Percentiles rank a stretch among this genome's conserved stretches.
These are phyloP conservation scores for Silene vulgaris DNA, from an alignment of 179 eudicot species.

Conservation along the genomic window DNA sequence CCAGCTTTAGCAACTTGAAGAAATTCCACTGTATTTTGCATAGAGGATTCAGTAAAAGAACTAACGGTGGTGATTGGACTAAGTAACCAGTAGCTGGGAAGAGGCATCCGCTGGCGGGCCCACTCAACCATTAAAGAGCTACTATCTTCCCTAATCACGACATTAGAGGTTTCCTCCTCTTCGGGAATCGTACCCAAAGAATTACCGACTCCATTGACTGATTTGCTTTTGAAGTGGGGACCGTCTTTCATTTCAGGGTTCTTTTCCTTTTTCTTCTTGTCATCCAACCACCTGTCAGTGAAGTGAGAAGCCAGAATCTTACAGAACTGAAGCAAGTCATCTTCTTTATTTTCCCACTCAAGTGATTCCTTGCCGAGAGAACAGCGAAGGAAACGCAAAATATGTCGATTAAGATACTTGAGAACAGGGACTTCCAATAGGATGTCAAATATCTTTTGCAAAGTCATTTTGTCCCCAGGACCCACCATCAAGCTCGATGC, in stretches of 20 bases:
- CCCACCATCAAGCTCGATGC: conserved; percentile 45
- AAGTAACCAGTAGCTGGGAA: conserved; percentile 13
- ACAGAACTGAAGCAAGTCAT: conserved; percentile 48
- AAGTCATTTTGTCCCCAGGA: conserved; percentile 44
- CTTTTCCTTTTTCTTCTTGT: conserved; percentile 49
- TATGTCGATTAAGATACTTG: conserved; percentile 46
- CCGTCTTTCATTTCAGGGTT: conserved; percentile 30
- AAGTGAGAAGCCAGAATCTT: conserved; percentile 57
- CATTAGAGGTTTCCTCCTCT: conserved; percentile 36
- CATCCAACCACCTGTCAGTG: conserved; percentile 20
- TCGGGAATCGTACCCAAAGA: conserved; percentile 70
- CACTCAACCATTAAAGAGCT: conserved; percentile 58
- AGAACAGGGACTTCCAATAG: conserved; percentile 11
- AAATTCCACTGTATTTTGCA: conserved; percentile 24
- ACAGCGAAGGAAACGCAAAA: conserved; percentile 36
- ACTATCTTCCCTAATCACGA: conserved; percentile 23
- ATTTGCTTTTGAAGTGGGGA: conserved; percentile 20
- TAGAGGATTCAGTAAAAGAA: conserved; percentile 15
- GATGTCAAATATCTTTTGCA: conserved; percentile 48
- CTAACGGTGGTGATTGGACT: conserved; percentile 46
- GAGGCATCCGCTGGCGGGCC: conserved; percentile 55
- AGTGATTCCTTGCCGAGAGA: conserved; percentile 28
- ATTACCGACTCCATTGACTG: not conserved
- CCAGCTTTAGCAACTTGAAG: conserved; percentile 68
- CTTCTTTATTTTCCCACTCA: conserved; percentile 43